Conservation (phyloP, 768 basidiomycete genomes). For the Artomyces pyxidatus region DNA sequence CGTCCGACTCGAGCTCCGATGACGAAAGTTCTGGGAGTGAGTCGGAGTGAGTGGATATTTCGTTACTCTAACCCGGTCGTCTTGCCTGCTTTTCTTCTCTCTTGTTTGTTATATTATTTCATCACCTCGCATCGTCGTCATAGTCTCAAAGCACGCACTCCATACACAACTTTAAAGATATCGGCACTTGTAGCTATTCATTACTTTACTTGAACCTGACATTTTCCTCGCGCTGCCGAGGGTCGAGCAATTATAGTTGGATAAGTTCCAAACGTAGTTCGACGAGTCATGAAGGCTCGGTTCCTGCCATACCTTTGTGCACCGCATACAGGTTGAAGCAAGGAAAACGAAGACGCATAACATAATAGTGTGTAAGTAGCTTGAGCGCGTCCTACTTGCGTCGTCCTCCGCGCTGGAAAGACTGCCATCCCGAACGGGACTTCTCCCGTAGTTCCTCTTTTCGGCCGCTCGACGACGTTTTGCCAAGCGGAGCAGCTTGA, state of each 20-base stretch:
- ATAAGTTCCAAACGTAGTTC: no score
- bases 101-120: slow-evolving; percentile 15
- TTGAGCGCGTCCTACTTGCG: slow-evolving; percentile 6
- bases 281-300: no score
- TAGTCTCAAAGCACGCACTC: slow-evolving; percentile 15
- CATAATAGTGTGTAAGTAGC: neutral
- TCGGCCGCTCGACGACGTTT: no score
- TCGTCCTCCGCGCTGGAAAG: slow-evolving; percentile 16
- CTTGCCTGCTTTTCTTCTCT: neutral
- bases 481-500: no score
- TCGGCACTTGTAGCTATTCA: slow-evolving; percentile 21
- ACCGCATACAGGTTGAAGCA: no score
- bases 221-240: slow-evolving; percentile 11
- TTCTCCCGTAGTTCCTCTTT: slow-evolving; percentile 13
- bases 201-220: slow-evolving; percentile 18
- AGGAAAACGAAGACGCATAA: neutral
- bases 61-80: neutral
- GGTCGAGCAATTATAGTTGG: no score
- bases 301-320: no score
- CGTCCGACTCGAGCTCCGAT: slow-evolving; percentile 73
- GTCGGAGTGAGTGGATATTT: slow-evolving; percentile 48
- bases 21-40: slow-evolving; percentile 80
- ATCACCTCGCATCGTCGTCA: slow-evolving; percentile 16
- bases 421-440: slow-evolving; percentile 18
- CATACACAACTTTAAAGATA: slow-evolving; percentile 26